Conservation (phyloP, 2,329 filamentous ascomycete genomes). For the Cryphonectria carpinicola region DNA sequence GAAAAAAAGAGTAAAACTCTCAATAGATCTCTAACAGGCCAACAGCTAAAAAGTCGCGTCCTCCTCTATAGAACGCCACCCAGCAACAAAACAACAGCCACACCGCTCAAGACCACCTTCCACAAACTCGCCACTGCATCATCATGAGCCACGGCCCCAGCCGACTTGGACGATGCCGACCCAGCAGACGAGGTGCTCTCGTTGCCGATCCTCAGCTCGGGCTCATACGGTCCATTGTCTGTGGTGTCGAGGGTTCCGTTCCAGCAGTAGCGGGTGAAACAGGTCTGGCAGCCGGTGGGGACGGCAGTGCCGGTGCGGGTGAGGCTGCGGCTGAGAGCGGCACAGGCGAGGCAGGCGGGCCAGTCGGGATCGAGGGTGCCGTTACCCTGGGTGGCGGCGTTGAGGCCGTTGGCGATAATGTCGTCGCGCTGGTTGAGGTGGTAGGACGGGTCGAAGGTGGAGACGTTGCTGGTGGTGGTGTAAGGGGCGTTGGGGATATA, state of each 20-base stretch:
- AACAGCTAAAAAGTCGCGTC: background rate
- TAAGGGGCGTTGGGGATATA: conserved; percentile 91
- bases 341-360: conserved; percentile 86
- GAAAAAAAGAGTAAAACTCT: background rate
- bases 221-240: conserved; percentile 36
- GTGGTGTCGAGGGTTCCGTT: conserved; percentile 65
- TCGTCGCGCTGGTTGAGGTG: conserved; percentile 68
- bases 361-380: conserved; percentile 74
- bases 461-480: conserved; percentile 74
- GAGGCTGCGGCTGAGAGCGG: conserved; percentile 77
- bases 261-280: conserved; percentile 91
- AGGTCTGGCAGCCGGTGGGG: conserved; percentile 73
- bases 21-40: background rate
- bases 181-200: conserved; percentile 23
- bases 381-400: conserved; percentile 83
- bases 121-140: background rate
- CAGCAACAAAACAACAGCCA: background rate
- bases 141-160: background rate
- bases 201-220: conserved; percentile 37
- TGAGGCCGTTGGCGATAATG: conserved; percentile 86
- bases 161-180: conserved; percentile 13
- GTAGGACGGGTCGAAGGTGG: conserved; percentile 74
- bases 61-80: background rate
- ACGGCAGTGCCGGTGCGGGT: conserved; percentile 69
- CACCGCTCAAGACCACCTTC: background rate